Evolutionary conservation across 208 protist species (phyloP), one percentile per base, ranked within the genome.

Genomic region (Wallacemonas sp.): DNA sequence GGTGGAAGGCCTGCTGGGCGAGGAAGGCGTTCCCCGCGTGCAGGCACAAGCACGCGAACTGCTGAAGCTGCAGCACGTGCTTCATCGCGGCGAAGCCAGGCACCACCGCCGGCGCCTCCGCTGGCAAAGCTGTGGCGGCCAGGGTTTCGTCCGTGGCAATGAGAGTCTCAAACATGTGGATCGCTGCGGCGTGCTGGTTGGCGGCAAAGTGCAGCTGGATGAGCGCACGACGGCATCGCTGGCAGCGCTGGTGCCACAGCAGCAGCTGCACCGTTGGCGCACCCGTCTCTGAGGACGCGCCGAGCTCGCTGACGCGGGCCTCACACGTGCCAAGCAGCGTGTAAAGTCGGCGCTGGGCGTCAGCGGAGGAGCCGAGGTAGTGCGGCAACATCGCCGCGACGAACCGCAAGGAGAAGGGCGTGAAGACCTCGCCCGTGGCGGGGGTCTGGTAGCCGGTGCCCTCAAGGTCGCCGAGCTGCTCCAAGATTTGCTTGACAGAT

Each of bases 381-480:
- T 79, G 61, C 18, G 91, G 91, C 33, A 96, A 44, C 42, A 91
- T 57, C 16, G 87, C 87, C 0, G 73, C 63, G 20, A 93, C 50
- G 70, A 94, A 83, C 12, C 79, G 79, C 28, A 96, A 71, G 0
- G 91, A 96, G 75, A 96, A 96, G 14, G 91, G 91, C 18, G 79
- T 88, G 28, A 92, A 65, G 65, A 77, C 87, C 59, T 89, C 79
- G 1, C 57, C 41, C 25, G 80, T 91, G 32, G 38, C 55, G 3
- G 84, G 76, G 61, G 89, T 66, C 1, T 75, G 61, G 63, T 85
- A 92, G 28, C 73, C 65, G 12, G 20, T 49, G 31, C 79, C 73
- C 65, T 88, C 79, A 25, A 95, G 59, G 57, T 91, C 81, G 14
- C 90, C 90, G 8, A 91, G 77, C 11, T 59, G 66, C 32, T 88